These are phyloP conservation scores for Andrographis paniculata DNA, from an alignment of 305 asterid genomes.

Conservation along the genomic window DNA sequence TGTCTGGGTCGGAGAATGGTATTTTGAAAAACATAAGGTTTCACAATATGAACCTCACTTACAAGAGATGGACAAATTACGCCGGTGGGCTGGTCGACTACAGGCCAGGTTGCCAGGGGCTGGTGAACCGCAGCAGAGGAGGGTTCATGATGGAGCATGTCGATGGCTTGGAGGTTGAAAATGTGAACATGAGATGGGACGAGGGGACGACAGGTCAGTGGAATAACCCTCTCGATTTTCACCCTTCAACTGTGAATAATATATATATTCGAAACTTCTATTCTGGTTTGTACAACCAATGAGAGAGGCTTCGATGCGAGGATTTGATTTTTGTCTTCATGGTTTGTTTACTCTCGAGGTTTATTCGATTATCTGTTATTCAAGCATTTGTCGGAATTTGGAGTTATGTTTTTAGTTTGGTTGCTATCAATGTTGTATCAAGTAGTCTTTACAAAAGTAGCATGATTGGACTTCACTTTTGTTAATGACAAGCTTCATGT, in stretches of 20 bases:
- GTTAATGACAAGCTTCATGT: background rate
- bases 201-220: conserved; percentile 38
- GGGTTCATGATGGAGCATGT: conserved; percentile 88
- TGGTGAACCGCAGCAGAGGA: conserved; percentile 63
- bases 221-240: conserved; percentile 79
- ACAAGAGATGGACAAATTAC: conserved; percentile 73
- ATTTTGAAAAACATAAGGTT: conserved; percentile 52
- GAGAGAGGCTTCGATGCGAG: conserved; percentile 1
- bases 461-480: background rate
- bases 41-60: conserved; percentile 50
- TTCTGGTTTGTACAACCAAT: conserved; percentile 35
- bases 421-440: background rate
- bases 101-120: conserved; percentile 84
- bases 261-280: conserved; percentile 49
- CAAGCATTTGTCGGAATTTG: background rate
- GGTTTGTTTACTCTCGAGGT: background rate
- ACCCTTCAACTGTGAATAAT: conserved; percentile 75
- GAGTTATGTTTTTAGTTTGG: too few species aligned
- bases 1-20: conserved; percentile 71
- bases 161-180: conserved; percentile 56
- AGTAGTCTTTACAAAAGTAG: background rate
- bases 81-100: conserved; percentile 66
- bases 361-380: too few species aligned
- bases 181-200: conserved; percentile 68
- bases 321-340: background rate